Conservation (phyloP, 2,329 filamentous ascomycete species). For the Trichoderma semiorbis region DNA sequence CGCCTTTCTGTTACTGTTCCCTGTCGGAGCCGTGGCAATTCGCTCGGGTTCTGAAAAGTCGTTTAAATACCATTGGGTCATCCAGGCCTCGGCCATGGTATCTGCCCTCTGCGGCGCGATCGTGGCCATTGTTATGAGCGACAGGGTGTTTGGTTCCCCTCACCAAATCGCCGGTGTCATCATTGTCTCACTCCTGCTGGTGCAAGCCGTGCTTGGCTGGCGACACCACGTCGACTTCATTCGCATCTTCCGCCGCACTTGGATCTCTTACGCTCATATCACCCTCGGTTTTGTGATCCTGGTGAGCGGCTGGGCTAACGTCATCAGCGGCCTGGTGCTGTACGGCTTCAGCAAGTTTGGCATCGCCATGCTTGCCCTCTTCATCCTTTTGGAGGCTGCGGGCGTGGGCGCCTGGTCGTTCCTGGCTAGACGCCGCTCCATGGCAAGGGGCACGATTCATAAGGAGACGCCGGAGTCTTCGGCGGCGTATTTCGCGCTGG, state of each 20-base stretch:
- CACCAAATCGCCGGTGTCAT: conserved; percentile 21
- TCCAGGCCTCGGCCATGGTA: conserved; percentile 15
- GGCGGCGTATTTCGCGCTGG: conserved; percentile 18
- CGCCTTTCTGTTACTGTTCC: conserved; percentile 21
- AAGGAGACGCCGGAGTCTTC: conserved; percentile 14
- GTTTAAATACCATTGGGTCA: conserved; percentile 23
- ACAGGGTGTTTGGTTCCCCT: conserved; percentile 7
- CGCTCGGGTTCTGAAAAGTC: conserved; percentile 18
- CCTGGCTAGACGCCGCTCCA: background rate
- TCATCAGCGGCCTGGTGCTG: conserved; percentile 10
- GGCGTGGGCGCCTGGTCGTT: conserved; percentile 8
- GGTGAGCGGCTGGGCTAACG: conserved; percentile 18
- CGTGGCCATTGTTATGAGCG: conserved; percentile 5
- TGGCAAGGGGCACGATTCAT: background rate
- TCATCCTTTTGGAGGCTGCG: conserved; percentile 1
- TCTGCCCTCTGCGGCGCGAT: conserved; percentile 12
- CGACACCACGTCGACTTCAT: conserved; percentile 23
- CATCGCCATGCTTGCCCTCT: background rate
- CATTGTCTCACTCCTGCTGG: conserved; percentile 12
- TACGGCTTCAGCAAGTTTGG: conserved; percentile 13
- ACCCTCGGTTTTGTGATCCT: conserved; percentile 19
- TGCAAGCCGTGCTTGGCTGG: conserved; percentile 21
- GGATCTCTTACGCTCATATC: conserved; percentile 22
- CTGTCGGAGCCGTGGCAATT: conserved; percentile 21
- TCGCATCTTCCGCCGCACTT: conserved; percentile 21